Percentiles rank a stretch among this genome's conserved stretches.
phyloP scores from a whole-genome alignment of 2,329 filamentous ascomycete genomes.

The Apiospora koreana region DNA sequence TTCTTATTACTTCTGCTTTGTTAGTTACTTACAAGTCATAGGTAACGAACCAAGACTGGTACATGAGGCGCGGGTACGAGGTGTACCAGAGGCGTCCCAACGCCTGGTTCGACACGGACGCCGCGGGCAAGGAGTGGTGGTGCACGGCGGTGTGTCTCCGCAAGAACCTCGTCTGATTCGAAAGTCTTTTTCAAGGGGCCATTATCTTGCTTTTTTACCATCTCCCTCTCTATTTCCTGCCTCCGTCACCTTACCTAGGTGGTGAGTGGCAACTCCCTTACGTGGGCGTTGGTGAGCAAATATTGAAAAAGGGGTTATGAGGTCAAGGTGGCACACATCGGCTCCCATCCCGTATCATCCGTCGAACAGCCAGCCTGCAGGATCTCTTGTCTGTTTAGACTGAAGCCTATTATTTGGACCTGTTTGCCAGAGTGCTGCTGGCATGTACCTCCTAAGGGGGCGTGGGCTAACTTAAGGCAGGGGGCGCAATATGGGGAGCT shows the following conservation, averaged over 20 bases:
- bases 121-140: slow-evolving; percentile 24
- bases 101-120: slow-evolving; percentile 24
- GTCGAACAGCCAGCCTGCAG: not conserved
- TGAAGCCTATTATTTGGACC: not conserved
- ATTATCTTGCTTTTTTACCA: too few species aligned
- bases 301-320: not conserved
- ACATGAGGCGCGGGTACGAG: slow-evolving; percentile 24
- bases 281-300: not conserved
- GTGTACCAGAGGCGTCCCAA: slow-evolving; percentile 19
- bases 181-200: not conserved
- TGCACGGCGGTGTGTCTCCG: slow-evolving; percentile 16
- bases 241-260: too few species aligned
- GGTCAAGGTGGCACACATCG: not conserved
- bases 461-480: not conserved
- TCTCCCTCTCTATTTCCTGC: too few species aligned
- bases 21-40: slow-evolving; percentile 13
- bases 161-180: slow-evolving; percentile 19
- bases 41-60: slow-evolving; percentile 29
- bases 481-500: not conserved
- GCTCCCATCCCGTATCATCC: not conserved
- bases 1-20: too few species aligned
- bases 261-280: not conserved
- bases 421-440: not conserved
- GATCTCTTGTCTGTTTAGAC: not conserved
- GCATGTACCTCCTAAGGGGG: not conserved